Percentiles rank a stretch among this genome's conserved stretches.
phyloP scores from a whole-genome alignment of 495 filamentous ascomycete species.

The Apodospora peruviana region DNA sequence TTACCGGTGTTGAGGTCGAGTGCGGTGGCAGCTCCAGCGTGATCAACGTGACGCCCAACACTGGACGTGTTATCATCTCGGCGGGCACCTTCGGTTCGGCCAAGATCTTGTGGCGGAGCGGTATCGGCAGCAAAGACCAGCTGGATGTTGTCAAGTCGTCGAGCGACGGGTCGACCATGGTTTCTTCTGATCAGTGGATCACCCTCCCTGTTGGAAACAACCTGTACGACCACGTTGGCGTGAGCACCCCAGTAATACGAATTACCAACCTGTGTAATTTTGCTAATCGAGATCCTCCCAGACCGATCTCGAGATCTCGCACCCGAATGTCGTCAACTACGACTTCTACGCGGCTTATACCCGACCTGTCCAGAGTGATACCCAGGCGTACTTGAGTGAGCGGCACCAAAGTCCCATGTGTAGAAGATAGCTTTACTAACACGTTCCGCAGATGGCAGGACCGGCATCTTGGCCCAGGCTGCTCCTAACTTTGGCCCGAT shows the following conservation, averaged over 20 bases:
- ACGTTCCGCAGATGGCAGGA: conserved; percentile 26
- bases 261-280: too few relatives aligned
- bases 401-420: not conserved
- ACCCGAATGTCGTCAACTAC: conserved; percentile 55
- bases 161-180: conserved; percentile 48
- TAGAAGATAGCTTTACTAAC: not conserved
- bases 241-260: not conserved
- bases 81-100: conserved; percentile 66
- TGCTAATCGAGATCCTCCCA: conserved; percentile 72
- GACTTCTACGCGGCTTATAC: conserved; percentile 60
- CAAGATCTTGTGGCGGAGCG: conserved; percentile 58
- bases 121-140: conserved; percentile 59
- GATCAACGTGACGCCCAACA: conserved; percentile 49
- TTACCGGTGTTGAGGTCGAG: conserved; percentile 65
- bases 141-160: conserved; percentile 50
- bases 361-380: conserved; percentile 31
- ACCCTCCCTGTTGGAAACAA: conserved; percentile 69
- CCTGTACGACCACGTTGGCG: conserved; percentile 58
- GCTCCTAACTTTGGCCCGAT: conserved; percentile 65
- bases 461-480: conserved; percentile 62
- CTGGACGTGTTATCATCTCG: conserved; percentile 63
- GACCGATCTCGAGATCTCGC: conserved; percentile 60
- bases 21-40: conserved; percentile 53
- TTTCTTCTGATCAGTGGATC: conserved; percentile 55
- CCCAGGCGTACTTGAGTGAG: conserved; percentile 31